Evolutionary conservation across 2,329 filamentous ascomycete genomes (phyloP).

Genomic region (Tolypocladium pustulatum): DNA sequence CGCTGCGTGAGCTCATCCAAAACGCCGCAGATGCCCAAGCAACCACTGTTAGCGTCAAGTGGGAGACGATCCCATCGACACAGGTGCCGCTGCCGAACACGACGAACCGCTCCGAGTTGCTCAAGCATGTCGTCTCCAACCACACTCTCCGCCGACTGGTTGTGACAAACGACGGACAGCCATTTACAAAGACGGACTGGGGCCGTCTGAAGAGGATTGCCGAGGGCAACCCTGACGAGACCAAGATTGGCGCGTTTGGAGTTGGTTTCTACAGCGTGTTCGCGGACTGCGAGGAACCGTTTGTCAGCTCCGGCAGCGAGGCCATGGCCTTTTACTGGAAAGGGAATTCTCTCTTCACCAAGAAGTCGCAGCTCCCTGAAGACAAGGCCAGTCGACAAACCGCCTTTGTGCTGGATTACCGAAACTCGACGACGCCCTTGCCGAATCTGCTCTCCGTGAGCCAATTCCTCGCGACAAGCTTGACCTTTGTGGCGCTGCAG

Average conservation of each 20-base stretch:
- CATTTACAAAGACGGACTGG: conserved; percentile 89
- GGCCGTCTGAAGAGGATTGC: conserved; percentile 87
- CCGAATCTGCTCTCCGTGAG: conserved; percentile 78
- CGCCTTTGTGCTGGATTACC: conserved; percentile 89
- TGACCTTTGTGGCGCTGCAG: conserved; percentile 89
- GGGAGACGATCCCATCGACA: conserved; percentile 80
- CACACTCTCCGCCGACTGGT: conserved; percentile 82
- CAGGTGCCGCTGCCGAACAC: conserved; percentile 59
- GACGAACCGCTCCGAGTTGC: conserved; percentile 55
- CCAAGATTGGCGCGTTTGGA: conserved; percentile 96
- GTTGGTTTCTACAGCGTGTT: conserved; percentile 99
- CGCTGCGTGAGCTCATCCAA: conserved; percentile 85
- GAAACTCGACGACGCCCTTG: conserved; percentile 76
- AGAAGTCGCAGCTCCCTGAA: conserved; percentile 64
- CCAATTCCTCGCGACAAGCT: conserved; percentile 86
- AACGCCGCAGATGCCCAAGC: conserved; percentile 97
- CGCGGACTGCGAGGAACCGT: conserved; percentile 94
- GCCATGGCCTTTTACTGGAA: conserved; percentile 99
- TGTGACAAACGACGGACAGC: conserved; percentile 83
- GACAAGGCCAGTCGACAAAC: conserved; percentile 61
- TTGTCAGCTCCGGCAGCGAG: conserved; percentile 83
- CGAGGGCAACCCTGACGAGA: conserved; percentile 98
- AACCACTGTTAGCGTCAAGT: conserved; percentile 78
- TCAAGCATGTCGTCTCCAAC: conserved; percentile 76
- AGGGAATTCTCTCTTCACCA: conserved; percentile 91